These are phyloP conservation scores for Parasitella parasitica DNA, from an alignment of 371 early-diverging fungal genomes.

Conservation along the genomic window DNA sequence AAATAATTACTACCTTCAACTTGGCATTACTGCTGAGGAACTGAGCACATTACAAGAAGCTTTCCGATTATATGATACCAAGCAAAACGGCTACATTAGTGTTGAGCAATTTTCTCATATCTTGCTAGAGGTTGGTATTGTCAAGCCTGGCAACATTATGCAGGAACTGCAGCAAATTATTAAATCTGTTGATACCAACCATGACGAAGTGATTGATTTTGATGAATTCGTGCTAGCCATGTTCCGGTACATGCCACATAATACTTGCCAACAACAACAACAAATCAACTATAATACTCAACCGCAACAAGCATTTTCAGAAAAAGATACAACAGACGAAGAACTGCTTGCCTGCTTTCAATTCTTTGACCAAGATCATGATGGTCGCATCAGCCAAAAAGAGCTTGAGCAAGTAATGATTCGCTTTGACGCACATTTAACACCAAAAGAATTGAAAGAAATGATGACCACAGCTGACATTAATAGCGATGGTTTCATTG, in stretches of 20 bases:
- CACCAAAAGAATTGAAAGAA: conserved; percentile 73
- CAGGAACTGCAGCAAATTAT: conserved; percentile 55
- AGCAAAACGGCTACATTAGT: conserved; percentile 56
- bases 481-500: conserved; percentile 71
- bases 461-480: conserved; percentile 81
- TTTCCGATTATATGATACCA: conserved; percentile 58
- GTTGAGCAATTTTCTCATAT: conserved; percentile 65
- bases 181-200: conserved; percentile 46
- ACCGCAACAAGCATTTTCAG: conserved; percentile 37
- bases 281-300: background rate
- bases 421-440: conserved; percentile 67
- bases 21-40: conserved; percentile 19
- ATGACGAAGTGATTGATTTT: conserved; percentile 56
- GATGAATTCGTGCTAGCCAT: conserved; percentile 74
- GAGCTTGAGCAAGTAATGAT: conserved; percentile 71
- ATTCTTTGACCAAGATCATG: conserved; percentile 73
- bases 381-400: conserved; percentile 67
- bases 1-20: background rate
- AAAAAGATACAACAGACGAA: conserved; percentile 54
- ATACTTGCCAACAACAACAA: conserved; percentile 2
- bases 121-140: conserved; percentile 71
- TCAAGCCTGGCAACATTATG: conserved; percentile 25
- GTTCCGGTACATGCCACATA: conserved; percentile 20
- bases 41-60: conserved; percentile 20
- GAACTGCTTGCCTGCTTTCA: conserved; percentile 70